These are phyloP conservation scores for Cystoderma amianthinum DNA, from an alignment of 768 basidiomycete genomes.

Conservation along the genomic window DNA sequence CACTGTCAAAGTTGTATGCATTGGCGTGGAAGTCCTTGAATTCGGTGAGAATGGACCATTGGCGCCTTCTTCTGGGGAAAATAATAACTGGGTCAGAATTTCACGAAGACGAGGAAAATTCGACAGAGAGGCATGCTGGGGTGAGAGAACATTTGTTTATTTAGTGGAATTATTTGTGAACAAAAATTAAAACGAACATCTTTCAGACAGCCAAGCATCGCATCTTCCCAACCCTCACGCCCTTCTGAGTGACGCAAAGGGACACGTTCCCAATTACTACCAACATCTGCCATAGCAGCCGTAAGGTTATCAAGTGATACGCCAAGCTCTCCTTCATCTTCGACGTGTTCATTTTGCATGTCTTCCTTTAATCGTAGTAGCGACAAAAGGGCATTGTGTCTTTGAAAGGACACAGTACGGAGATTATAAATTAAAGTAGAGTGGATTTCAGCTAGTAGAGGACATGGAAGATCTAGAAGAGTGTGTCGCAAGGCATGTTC, in stretches of 20 bases:
- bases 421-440: constrained; percentile 84
- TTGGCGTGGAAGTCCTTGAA: constrained; percentile 42
- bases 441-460: constrained; percentile 83
- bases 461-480: constrained; percentile 58
- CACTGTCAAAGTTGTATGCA: constrained; percentile 28
- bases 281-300: constrained; percentile 67
- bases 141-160: no score
- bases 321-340: constrained; percentile 41
- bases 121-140: constrained; percentile 64
- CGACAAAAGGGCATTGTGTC: constrained; percentile 71
- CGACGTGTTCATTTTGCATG: constrained; percentile 29
- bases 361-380: constrained; percentile 42
- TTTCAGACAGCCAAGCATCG: constrained; percentile 81
- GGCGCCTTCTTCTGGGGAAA: constrained; percentile 48
- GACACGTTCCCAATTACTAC: constrained; percentile 83
- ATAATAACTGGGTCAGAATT: constrained; percentile 67
- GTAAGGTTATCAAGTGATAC: constrained; percentile 58
- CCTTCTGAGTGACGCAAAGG: constrained; percentile 67
- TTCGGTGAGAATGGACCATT: constrained; percentile 41
- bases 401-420: constrained; percentile 71
- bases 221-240: constrained; percentile 88
- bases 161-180: not conserved
- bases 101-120: constrained; percentile 71
- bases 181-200: constrained; percentile 54
- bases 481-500: constrained; percentile 82